Percentiles rank a stretch among this genome's conserved stretches.
These are phyloP conservation scores for Alternaria ethzedia DNA, from an alignment of 2,329 filamentous ascomycete genomes.

Conservation along the genomic window DNA sequence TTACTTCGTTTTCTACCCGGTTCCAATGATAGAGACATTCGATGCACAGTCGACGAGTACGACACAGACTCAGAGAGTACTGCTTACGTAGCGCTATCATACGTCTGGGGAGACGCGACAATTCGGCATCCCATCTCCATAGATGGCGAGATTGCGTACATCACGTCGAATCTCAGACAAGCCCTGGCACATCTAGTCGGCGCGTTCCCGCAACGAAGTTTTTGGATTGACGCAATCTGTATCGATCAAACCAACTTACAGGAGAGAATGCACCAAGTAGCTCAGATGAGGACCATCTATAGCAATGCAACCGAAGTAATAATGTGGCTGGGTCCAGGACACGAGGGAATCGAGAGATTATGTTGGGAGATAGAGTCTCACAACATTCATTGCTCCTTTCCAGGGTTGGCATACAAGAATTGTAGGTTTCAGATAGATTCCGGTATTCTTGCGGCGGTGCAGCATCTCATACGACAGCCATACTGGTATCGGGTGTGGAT, in stretches of 20 bases:
- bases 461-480: too few relatives aligned
- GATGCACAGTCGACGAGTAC: too few relatives aligned
- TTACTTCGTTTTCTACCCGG: too few relatives aligned
- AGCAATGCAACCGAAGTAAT: background rate
- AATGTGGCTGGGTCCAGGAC: background rate
- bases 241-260: background rate
- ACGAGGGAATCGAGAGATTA: fast-evolving
- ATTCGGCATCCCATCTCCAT: fast-evolving
- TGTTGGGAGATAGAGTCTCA: background rate
- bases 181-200: background rate
- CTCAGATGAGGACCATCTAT: background rate
- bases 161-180: background rate
- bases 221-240: background rate
- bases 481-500: too few relatives aligned
- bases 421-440: too few relatives aligned
- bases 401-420: too few relatives aligned
- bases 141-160: background rate
- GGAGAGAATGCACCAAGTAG: background rate
- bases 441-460: too few relatives aligned
- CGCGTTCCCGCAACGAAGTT: background rate
- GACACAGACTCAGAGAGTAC: too few relatives aligned
- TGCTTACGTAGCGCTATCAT: background rate
- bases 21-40: too few relatives aligned
- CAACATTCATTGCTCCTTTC: too few relatives aligned
- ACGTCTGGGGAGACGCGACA: background rate